A percentile compares a stretch with the other conserved stretches of the same genome.
These are phyloP conservation scores for Paramarasmius palmivorus DNA, from an alignment of 1,284 basidiomycete species.

Conservation along the genomic window DNA sequence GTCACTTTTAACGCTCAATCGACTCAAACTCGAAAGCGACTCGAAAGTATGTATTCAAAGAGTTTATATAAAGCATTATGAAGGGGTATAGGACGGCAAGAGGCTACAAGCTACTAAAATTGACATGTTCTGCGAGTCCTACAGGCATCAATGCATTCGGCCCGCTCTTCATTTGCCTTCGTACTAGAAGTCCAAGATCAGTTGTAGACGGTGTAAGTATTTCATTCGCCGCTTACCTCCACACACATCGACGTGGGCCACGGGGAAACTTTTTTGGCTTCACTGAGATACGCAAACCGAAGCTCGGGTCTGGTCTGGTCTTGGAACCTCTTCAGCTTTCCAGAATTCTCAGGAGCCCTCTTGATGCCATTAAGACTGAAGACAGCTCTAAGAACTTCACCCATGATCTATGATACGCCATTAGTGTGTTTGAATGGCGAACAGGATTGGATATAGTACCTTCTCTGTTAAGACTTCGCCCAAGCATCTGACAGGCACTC, in stretches of 20 bases:
- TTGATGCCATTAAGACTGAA: slow-evolving; percentile 49
- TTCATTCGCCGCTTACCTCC: slow-evolving; percentile 38
- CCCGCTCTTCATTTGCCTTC: too few relatives aligned
- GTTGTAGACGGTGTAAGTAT: too few relatives aligned
- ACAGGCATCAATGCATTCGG: too few relatives aligned
- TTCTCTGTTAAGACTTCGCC: slow-evolving; percentile 58
- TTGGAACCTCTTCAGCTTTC: slow-evolving; percentile 46
- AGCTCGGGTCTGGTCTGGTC: slow-evolving; percentile 31
- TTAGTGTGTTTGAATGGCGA: neutral
- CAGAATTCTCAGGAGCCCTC: slow-evolving; percentile 55
- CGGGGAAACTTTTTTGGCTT: slow-evolving; percentile 40
- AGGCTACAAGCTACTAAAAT: too few relatives aligned
- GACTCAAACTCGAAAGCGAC: too few relatives aligned
- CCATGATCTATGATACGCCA: slow-evolving; percentile 34
- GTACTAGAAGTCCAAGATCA: too few relatives aligned
- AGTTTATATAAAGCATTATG: too few relatives aligned
- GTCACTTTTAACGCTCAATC: too few relatives aligned
- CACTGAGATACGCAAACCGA: slow-evolving; percentile 47
- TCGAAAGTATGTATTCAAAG: too few relatives aligned
- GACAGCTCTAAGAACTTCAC: slow-evolving; percentile 47
- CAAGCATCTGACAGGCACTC: slow-evolving; percentile 37
- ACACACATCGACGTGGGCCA: slow-evolving; percentile 56
- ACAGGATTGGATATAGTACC: slow-evolving; percentile 37
- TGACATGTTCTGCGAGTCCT: too few relatives aligned
- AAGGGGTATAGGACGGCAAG: too few relatives aligned